A percentile compares a stretch with the other conserved stretches of the same genome.
Evolutionary conservation across 2,329 filamentous ascomycete species (phyloP).

Genomic region (Fusarium nygamai): DNA sequence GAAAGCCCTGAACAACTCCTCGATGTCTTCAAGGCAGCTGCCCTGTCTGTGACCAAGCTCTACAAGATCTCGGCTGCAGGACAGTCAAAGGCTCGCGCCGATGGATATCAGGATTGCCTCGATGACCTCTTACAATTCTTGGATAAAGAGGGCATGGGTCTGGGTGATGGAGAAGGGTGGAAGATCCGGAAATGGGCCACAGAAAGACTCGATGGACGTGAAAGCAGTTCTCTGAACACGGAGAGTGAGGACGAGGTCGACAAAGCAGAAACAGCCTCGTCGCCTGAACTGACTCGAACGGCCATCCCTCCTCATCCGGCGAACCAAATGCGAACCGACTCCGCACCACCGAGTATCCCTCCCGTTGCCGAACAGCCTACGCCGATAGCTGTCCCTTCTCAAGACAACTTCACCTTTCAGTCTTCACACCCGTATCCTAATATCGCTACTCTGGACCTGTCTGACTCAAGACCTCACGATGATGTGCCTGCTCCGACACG

Average conservation of each 20-base stretch:
- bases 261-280: slow-evolving; percentile 68
- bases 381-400: slow-evolving; percentile 62
- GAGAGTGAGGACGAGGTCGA: slow-evolving; percentile 77
- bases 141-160: slow-evolving; percentile 81
- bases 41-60: slow-evolving; percentile 92
- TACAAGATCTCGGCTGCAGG: slow-evolving; percentile 90
- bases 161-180: slow-evolving; percentile 81
- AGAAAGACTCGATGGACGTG: slow-evolving; percentile 73
- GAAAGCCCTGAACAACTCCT: slow-evolving; percentile 74
- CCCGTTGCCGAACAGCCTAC: slow-evolving; percentile 45
- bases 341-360: slow-evolving; percentile 41
- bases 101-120: slow-evolving; percentile 93
- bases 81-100: slow-evolving; percentile 76
- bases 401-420: slow-evolving; percentile 76
- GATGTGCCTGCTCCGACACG: slow-evolving; percentile 42
- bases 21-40: slow-evolving; percentile 90
- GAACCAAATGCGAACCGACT: slow-evolving; percentile 40
- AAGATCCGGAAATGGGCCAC: slow-evolving; percentile 71
- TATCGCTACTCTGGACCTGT: slow-evolving; percentile 69
- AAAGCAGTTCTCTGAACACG: slow-evolving; percentile 61
- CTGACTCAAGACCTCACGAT: slow-evolving; percentile 60
- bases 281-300: slow-evolving; percentile 65
- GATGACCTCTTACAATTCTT: slow-evolving; percentile 89
- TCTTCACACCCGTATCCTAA: slow-evolving; percentile 70
- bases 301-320: slow-evolving; percentile 52